These are phyloP conservation scores for Gilbertella persicaria DNA, from an alignment of 371 early-diverging fungal genomes.

Conservation along the genomic window DNA sequence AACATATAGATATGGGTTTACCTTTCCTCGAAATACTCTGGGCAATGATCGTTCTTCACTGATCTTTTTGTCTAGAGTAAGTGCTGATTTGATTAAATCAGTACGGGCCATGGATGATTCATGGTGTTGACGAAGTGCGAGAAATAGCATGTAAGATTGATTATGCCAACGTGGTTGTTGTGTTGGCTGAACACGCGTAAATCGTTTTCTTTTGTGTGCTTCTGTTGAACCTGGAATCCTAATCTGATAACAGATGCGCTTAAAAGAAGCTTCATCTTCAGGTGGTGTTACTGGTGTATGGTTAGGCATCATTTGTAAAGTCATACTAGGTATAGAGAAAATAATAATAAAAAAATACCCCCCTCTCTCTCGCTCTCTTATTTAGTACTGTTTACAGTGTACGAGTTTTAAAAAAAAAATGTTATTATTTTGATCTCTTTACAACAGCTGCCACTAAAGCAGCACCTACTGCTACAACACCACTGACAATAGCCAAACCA, in stretches of 20 bases:
- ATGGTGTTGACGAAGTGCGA: conserved; percentile 73
- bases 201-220: conserved; percentile 10
- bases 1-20: conserved; percentile 26
- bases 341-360: not conserved
- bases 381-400: no score
- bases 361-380: no score
- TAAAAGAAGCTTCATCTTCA: conserved; percentile 3
- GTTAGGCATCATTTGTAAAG: conserved; percentile 1
- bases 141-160: conserved; percentile 79
- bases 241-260: conserved; percentile 8
- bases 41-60: conserved; percentile 73
- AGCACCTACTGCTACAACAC: conserved; percentile 69
- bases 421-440: conserved; percentile 31
- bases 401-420: conserved; percentile 1
- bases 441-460: conserved; percentile 47
- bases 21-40: conserved; percentile 82
- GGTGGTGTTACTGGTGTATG: not conserved
- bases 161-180: conserved; percentile 81
- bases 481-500: conserved; percentile 89
- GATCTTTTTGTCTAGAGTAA: conserved; percentile 72
- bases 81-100: conserved; percentile 71
- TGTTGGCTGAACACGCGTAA: conserved; percentile 1
- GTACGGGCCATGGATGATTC: conserved; percentile 65
- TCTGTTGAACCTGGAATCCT: conserved; percentile 1
- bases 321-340: not conserved